phyloP scores from a whole-genome alignment of 1,284 basidiomycete genomes.

The Neotropicomus parvogracilis region DNA sequence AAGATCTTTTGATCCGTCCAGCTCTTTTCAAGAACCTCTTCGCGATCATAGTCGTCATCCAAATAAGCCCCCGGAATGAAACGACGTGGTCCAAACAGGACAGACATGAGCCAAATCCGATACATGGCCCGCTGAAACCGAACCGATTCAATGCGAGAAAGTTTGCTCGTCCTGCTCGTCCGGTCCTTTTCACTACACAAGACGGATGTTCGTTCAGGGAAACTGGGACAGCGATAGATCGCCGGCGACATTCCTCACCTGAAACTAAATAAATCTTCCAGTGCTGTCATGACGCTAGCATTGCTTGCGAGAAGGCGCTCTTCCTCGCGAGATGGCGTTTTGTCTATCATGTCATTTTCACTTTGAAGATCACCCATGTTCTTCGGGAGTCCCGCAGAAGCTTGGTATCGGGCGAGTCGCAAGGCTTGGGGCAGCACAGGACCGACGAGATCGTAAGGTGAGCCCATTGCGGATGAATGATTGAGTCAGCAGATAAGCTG shows the following conservation, averaged over 20 bases:
- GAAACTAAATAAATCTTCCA: neutral
- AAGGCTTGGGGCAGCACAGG: neutral
- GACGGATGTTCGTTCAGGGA: too few relatives aligned
- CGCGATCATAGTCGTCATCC: too few relatives aligned
- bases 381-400: neutral
- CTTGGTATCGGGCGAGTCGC: neutral
- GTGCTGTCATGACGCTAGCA: neutral
- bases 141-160: neutral
- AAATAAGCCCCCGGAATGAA: too few relatives aligned
- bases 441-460: neutral
- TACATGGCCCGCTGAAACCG: neutral
- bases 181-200: too few relatives aligned
- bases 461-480: too few relatives aligned
- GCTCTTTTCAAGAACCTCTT: too few relatives aligned
- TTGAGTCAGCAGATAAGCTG: too few relatives aligned
- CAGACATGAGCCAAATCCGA: neutral
- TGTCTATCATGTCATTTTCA: neutral
- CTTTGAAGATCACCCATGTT: neutral
- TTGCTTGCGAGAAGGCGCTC: neutral
- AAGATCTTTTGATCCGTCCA: neutral
- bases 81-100: too few relatives aligned
- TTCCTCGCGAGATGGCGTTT: neutral
- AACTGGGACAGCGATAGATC: too few relatives aligned
- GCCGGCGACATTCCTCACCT: neutral
- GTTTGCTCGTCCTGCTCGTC: neutral